Evolutionary conservation across 1,284 basidiomycete species (phyloP), one percentile per base, ranked within the genome.

Genomic region (Apiotrichum mycotoxinovorans): DNA sequence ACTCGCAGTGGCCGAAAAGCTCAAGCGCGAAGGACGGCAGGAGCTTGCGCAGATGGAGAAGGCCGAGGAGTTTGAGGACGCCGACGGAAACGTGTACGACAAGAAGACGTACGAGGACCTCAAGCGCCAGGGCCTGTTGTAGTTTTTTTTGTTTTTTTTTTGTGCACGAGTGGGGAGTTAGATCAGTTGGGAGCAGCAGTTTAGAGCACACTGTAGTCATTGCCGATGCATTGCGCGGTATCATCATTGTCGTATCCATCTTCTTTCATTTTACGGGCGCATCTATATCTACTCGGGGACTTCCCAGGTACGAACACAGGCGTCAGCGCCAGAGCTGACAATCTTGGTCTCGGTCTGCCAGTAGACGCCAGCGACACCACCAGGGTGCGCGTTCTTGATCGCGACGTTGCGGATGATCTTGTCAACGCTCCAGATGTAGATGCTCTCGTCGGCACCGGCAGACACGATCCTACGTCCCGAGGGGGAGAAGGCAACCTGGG

Each of bases 11-110:
- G 93, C 93, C 15, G 94, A 98, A 70, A 94, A 93, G 74, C 83
- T 98, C 60, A 98, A 97, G 78, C 86, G 86, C 60, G 93, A 97
- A 77, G 93, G 94, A 22, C 83, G 88, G 27, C 87, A 90, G 66
- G 93, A 97, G 74, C 87, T 95, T 56, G 87, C 88, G 57, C 86
- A 89, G 71, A 87, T 89, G 67, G 91, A 96, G 75, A 90, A 89
- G 26, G 94, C 94, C 83, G 93, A 97, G 75, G 94, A 98, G 76
- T 83, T 96, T 30, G 93, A 98, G 74, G 93, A 98, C 73, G 90
- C 91, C 35, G 93, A 97, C 70, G 93, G 93, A 17, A 97, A 98
- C 67, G 94, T 97, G 56, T 64, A 70, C 52, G 69, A 71, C 52
- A 71, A 69, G 64, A 73, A 73, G 64, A 75, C 74, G 51, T 79